Percentiles rank a stretch among this genome's conserved stretches.
phyloP scores from a whole-genome alignment of 2,329 filamentous ascomycete genomes.

The Parascedosporium putredinis region DNA sequence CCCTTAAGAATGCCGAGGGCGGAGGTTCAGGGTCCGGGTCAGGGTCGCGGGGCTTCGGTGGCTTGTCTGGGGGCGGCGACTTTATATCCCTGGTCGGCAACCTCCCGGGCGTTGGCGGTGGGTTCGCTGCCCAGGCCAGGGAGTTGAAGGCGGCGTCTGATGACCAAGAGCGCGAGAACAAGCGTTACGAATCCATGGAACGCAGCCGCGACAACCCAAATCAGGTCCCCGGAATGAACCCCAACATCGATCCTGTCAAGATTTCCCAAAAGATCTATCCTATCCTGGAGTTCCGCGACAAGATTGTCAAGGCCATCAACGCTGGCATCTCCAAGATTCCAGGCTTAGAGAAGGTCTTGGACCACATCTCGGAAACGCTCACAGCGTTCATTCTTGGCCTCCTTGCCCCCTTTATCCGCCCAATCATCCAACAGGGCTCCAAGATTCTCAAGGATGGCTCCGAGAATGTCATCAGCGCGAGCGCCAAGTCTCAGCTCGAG shows the following conservation, averaged over 20 bases:
- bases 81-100: slow-evolving; percentile 67
- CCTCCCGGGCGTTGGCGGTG: slow-evolving; percentile 59
- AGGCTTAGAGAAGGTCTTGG: slow-evolving; percentile 78
- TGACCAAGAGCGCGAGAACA: slow-evolving; percentile 52
- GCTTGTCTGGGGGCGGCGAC: slow-evolving; percentile 26
- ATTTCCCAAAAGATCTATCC: slow-evolving; percentile 80
- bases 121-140: slow-evolving; percentile 56
- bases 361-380: slow-evolving; percentile 86
- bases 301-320: slow-evolving; percentile 79
- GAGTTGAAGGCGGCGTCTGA: slow-evolving; percentile 50
- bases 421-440: slow-evolving; percentile 80
- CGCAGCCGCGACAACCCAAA: slow-evolving; percentile 37
- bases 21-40: slow-evolving; percentile 15
- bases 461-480: slow-evolving; percentile 56
- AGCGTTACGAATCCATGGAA: slow-evolving; percentile 17
- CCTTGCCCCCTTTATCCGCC: slow-evolving; percentile 81
- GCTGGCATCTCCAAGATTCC: slow-evolving; percentile 84
- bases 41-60: slow-evolving; percentile 20
- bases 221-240: slow-evolving; percentile 63
- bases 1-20: slow-evolving; percentile 58
- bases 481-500: slow-evolving; percentile 65
- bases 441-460: slow-evolving; percentile 79
- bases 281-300: slow-evolving; percentile 87
- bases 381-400: slow-evolving; percentile 87
- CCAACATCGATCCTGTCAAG: slow-evolving; percentile 67